These are phyloP conservation scores for Glaciozyma martinii DNA, from an alignment of 768 basidiomycete species.

Conservation along the genomic window DNA sequence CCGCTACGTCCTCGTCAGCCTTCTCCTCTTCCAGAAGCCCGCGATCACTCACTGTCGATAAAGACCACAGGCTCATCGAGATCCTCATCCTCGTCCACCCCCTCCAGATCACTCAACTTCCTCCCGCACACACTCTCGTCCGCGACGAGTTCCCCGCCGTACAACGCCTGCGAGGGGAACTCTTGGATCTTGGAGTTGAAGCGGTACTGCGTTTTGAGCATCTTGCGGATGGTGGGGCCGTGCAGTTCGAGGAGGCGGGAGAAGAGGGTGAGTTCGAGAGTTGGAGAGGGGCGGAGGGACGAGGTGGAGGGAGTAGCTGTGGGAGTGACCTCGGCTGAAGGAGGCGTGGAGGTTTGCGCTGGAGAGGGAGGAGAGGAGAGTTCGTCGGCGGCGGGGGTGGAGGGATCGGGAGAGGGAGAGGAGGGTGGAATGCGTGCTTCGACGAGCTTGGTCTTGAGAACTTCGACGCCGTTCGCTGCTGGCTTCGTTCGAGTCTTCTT, in stretches of 20 bases:
- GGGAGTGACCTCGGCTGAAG: neutral
- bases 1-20: constrained; percentile 16
- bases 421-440: neutral
- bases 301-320: neutral
- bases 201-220: constrained; percentile 70
- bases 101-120: constrained; percentile 44
- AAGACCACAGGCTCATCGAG: constrained; percentile 75
- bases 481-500: neutral
- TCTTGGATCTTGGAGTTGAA: constrained; percentile 36
- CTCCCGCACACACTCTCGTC: constrained; percentile 4
- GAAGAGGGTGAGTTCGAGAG: constrained; percentile 82
- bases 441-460: neutral
- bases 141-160: constrained; percentile 22
- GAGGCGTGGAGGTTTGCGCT: neutral
- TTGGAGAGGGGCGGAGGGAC: constrained; percentile 52
- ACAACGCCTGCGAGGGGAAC: constrained; percentile 28
- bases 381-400: constrained; percentile 37
- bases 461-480: neutral
- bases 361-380: neutral
- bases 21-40: neutral
- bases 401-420: neutral
- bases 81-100: constrained; percentile 63
- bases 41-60: constrained; percentile 60
- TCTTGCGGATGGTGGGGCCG: constrained; percentile 67
- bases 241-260: constrained; percentile 85